Evolutionary conservation across 345 rosid genomes (phyloP), one percentile per base, ranked within the genome.

Genomic region (Salix purpurea): DNA sequence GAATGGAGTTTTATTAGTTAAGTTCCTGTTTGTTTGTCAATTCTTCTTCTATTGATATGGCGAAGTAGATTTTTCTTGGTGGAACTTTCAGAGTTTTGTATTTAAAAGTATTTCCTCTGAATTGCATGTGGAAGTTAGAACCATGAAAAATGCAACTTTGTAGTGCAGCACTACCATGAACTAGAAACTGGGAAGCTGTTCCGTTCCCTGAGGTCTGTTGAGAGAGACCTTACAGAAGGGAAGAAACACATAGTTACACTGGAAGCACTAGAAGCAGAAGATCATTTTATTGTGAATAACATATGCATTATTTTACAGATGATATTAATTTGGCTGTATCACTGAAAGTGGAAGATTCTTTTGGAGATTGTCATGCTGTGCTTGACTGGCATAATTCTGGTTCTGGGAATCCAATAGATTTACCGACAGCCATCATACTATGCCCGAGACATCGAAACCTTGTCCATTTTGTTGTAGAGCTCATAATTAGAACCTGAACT

Each of bases 131-230:
- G 19, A 26, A 37, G 15, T 39, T 67, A 58, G 26, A 68, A 28
- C 21, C 21, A 12, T 15, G 16, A n/a, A 58, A 9, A 18, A 16
- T 54, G 42, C 30, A 12, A 66, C 32, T 10, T 73, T 69, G 10
- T 58, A 67, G 39, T 76, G 83, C 86, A 84, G 88, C 71, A 36
- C 73, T 84, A 80, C 78, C 75, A 80, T 76, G 86, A 87, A 76
- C 85, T 87, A 7, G 86, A 76, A 46, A 84, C 84, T 75, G 79
- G 85, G 70, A 50, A 24, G 24, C 78, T 73, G 5, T 86, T 81
- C 62, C 83, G 80, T 61, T 85, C 87, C 28, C 70, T 67, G 70
- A 15, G 36, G 56, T 60, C 86, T 21, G 87, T 75, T 58, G 74
- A 75, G 78, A 79, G 82, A 74, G 74, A 81, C 52, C 77, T 82